A percentile compares a stretch with the other conserved stretches of the same genome.
Conservation (phyloP, 371 early-diverging fungal genomes). For the Massospora cicadina region DNA sequence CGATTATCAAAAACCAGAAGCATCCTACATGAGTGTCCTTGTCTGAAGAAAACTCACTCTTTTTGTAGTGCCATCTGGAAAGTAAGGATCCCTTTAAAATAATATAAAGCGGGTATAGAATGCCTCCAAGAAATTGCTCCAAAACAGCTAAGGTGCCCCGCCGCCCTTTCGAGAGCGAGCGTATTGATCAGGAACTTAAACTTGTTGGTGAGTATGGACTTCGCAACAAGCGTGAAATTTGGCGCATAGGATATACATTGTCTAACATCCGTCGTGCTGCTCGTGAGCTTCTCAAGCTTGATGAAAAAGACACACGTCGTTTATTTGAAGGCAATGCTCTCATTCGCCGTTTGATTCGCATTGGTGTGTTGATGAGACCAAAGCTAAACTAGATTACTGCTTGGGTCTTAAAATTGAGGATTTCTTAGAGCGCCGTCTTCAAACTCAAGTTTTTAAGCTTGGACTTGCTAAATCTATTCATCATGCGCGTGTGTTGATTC, state of each 20-base stretch:
- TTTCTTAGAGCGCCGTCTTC: constrained; percentile 99
- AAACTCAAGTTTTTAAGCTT: constrained; percentile 98
- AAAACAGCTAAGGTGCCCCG: constrained; percentile 98
- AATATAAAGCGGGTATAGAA: background rate
- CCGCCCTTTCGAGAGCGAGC: constrained; percentile 97
- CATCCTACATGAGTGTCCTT: no score
- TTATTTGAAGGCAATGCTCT: constrained; percentile 98
- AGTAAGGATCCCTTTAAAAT: background rate
- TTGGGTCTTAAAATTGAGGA: constrained; percentile 95
- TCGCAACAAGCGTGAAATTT: constrained; percentile 99
- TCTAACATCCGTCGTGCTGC: constrained; percentile 99
- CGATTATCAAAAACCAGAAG: no score
- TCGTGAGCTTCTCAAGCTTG: constrained; percentile 97
- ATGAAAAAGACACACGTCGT: constrained; percentile 94
- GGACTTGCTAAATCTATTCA: constrained; percentile 99
- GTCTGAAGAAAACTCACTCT: no score
- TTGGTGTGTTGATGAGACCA: constrained; percentile 94
- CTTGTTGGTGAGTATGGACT: constrained; percentile 98
- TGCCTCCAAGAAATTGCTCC: constrained; percentile 23
- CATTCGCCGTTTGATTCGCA: constrained; percentile 94
- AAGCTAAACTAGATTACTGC: constrained; percentile 98
- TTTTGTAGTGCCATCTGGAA: background rate
- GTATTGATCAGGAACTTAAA: constrained; percentile 98
- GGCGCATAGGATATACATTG: constrained; percentile 91
- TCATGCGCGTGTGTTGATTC: constrained; percentile 98